Evolutionary conservation across 306 rosid species (phyloP), one percentile per base, ranked within the genome.

Genomic region (Casuarina glauca): DNA sequence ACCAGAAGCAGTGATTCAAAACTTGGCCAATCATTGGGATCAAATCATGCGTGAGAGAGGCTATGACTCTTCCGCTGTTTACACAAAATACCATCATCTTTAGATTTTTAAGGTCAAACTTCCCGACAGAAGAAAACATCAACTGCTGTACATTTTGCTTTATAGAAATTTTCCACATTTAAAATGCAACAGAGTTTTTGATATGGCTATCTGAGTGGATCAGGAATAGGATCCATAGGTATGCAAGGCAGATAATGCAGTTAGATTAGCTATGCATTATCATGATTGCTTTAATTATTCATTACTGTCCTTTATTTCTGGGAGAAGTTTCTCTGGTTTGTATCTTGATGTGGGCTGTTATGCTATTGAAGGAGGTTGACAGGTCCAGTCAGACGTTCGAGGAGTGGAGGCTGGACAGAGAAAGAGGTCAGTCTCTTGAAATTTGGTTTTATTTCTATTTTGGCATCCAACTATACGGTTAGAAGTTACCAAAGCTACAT

Each of bases 341-440:
- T 20, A 20, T 20, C 26, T 20, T 20, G 9, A 71, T 73, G 9
- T 32, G 74, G 35, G 54, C 68, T 36, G 0, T 48, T 75, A 15
- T 20, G 38, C 69, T 58, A 51, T 79, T 51, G 48, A 58, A 90
- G 94, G 74, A 82, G 74, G 68, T 52, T 2, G 45, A 76, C 46
- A 62, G 86, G 78, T 54, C 85, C 76, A 17, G 76, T 67, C 41
- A 86, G 76, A 78, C 84, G 87, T 71, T 88, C 88, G 45, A 39
- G 74, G 2, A 81, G 61, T 68, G 76, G 79, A 64, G 53, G 74
- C 58, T 90, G 94, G 89, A 81, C 87, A 15, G 87, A 81, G 61
- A 82, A 88, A 79, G 88, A 88, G 90, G 94, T 84, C 19, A 32
- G 80, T 78, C 76, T 20, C 54, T 75, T 19, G n/a, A 57, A 42